Base-by-base conservation (phyloP, 2,329 filamentous ascomycete genomes). In the Alternaria sp. region DNA sequence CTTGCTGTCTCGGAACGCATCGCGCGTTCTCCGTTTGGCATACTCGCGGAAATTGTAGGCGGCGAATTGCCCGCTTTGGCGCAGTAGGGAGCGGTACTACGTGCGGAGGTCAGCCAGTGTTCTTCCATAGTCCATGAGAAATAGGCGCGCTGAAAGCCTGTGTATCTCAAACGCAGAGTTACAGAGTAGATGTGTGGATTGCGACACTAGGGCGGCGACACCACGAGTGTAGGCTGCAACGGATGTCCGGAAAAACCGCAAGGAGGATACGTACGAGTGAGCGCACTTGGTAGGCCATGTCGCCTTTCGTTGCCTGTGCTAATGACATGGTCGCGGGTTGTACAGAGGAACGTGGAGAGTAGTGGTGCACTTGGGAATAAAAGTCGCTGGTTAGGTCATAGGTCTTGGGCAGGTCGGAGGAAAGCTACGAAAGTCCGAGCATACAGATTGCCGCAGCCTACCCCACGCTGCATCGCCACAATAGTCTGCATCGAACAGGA, bases 31-130 rank as follows among this genome's bases (percentile, higher is more conserved):
- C 78, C 96, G 90, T 82, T 90, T 92, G 58, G 96, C 94, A 82
- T 99, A 99, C 81, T 97, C 95, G 83, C 96, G 89, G 87, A 97
- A 99, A 84, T 98, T 99, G 86, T 98, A 99, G 72, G 92, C 89
- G 66, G 93, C 88, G 81, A 99, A 98, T 77, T 97, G 92, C 66
- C 87, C 86, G 66, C 93, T 90, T 80, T 96, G 92, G 73, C 94
- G 92, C 75, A 98, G 86, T 74, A 99, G 85, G 76, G 95, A 95
- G 71, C 96, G 94, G 83, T 97, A 98, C 94, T 97, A 68, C 55
- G 37, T 15, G 5, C 3, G 18, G 14, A 43, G 15, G 47, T 73
- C 46, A 70, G 55, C 33, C 28, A 6, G 45, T 6, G 6, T 21
- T 46, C 15, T 53, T n/a, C 15, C 9, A 41, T 20, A 3, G 12